These are phyloP conservation scores for Apiotrichum akiyoshidainum DNA, from an alignment of 1,284 basidiomycete genomes.

Conservation along the genomic window DNA sequence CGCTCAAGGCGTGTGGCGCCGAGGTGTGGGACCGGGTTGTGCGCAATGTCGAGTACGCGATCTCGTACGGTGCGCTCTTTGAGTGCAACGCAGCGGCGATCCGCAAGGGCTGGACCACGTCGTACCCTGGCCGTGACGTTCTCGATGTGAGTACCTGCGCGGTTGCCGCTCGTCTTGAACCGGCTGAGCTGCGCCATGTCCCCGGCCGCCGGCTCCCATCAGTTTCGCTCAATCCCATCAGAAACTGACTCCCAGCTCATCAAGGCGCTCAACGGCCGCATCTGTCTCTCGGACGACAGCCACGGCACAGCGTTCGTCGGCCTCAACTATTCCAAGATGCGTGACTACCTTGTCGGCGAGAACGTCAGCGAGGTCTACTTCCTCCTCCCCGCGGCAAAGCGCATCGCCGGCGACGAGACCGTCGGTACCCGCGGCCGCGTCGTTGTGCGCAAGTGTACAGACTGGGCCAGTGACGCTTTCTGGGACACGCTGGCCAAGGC, in stretches of 20 bases:
- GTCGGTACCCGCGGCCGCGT: conserved; percentile 44
- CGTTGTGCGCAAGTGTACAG: conserved; percentile 21
- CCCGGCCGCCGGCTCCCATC: too few species aligned
- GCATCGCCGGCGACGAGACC: conserved; percentile 51
- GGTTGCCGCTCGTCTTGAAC: too few species aligned
- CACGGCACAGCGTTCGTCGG: conserved; percentile 87
- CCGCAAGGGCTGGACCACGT: conserved; percentile 80
- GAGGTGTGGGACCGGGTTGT: conserved; percentile 64
- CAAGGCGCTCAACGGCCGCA: conserved; percentile 61
- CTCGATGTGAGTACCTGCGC: conserved; percentile 59
- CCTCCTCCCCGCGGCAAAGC: conserved; percentile 39
- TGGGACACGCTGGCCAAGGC: conserved; percentile 19
- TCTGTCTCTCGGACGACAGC: conserved; percentile 92
- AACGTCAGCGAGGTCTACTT: conserved; percentile 71
- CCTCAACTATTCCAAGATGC: conserved; percentile 70
- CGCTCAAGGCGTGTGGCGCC: conserved; percentile 53
- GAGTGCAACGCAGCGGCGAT: conserved; percentile 92
- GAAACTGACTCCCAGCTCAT: conserved; percentile 63
- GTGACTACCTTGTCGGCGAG: conserved; percentile 63
- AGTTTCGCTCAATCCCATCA: too few species aligned
- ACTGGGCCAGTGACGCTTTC: conserved; percentile 31
- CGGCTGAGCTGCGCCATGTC: too few species aligned
- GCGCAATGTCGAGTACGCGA: conserved; percentile 72
- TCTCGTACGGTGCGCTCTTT: conserved; percentile 84
- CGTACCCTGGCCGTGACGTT: conserved; percentile 79